Percentiles rank a stretch among this genome's conserved stretches.
Evolutionary conservation across 495 filamentous ascomycete species (phyloP).

Genomic region (Hypoxylon crocopeplum): DNA sequence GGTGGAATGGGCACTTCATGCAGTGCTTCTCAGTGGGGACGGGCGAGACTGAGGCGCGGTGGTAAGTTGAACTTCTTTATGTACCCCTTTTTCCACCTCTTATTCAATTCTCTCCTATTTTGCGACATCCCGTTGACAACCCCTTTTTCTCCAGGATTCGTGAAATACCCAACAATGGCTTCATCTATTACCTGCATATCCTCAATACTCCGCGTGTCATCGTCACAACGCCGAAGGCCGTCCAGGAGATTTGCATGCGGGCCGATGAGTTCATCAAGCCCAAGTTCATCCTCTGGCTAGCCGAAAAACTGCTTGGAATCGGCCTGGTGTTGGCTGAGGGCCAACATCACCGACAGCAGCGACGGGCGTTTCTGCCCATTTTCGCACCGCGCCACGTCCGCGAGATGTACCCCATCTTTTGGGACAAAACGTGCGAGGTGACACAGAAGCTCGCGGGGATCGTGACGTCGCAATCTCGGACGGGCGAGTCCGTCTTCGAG

Average conservation of each 20-base stretch:
- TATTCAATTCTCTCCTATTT: no score
- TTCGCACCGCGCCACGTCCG: constrained; percentile 74
- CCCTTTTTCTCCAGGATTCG: constrained; percentile 50
- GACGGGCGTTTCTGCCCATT: constrained; percentile 69
- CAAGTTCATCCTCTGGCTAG: constrained; percentile 47
- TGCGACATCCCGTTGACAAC: background rate
- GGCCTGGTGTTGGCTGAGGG: constrained; percentile 73
- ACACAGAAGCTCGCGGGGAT: constrained; percentile 12
- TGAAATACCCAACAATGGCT: constrained; percentile 68
- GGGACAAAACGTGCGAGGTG: constrained; percentile 55
- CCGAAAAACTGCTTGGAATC: constrained; percentile 61
- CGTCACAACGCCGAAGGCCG: constrained; percentile 58
- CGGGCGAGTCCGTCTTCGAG: constrained; percentile 5
- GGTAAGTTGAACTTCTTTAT: constrained; percentile 1
- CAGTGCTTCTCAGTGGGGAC: constrained; percentile 2
- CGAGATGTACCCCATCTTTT: constrained; percentile 72
- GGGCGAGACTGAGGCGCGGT: constrained; percentile 1
- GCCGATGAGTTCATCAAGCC: constrained; percentile 73
- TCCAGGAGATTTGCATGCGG: constrained; percentile 61
- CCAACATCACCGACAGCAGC: constrained; percentile 71
- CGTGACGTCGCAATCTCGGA: constrained; percentile 3
- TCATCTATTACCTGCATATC: constrained; percentile 64
- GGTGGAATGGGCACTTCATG: constrained; percentile 12
- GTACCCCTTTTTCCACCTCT: background rate
- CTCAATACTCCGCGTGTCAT: constrained; percentile 67